Conservation (phyloP, 352 stramenopile species). For the Pythium folliculosum region DNA sequence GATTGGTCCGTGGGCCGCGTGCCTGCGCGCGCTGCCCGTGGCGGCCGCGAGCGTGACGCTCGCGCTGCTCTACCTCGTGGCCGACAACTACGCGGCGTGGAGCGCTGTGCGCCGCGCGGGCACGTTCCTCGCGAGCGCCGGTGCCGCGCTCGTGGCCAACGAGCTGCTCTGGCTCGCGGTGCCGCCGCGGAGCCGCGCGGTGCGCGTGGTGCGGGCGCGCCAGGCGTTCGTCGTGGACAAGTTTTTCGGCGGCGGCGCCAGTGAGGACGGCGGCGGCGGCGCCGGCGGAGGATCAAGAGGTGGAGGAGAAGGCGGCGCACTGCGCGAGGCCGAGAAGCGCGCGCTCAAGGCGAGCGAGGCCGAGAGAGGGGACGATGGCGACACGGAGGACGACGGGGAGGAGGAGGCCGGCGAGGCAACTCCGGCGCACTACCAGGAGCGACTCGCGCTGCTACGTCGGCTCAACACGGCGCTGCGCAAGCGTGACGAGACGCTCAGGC, state of each 20-base stretch:
- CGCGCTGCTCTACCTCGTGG: conserved; percentile 33
- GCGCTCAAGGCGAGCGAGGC: background rate
- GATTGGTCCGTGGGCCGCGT: conserved; percentile 32
- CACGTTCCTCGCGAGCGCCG: conserved; percentile 29
- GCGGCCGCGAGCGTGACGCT: conserved; percentile 25
- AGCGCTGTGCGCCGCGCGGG: conserved; percentile 24
- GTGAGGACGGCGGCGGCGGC: background rate
- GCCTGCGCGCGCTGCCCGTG: conserved; percentile 18
- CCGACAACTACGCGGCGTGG: conserved; percentile 28
- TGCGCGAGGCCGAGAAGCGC: conserved; percentile 7
- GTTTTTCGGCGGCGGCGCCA: conserved; percentile 25
- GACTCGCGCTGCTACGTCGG: conserved; percentile 20
- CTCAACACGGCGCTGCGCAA: conserved; percentile 27
- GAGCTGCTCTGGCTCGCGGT: conserved; percentile 23
- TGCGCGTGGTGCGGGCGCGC: conserved; percentile 13
- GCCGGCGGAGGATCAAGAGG: background rate
- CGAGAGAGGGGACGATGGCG: background rate
- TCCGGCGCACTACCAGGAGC: conserved; percentile 12
- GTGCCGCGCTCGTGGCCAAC: conserved; percentile 16
- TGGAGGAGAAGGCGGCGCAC: background rate
- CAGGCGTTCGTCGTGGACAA: conserved; percentile 29
- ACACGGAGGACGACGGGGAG: background rate
- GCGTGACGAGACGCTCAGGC: conserved; percentile 1
- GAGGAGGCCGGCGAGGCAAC: background rate
- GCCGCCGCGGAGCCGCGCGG: conserved; percentile 13